Percentiles rank a stretch among this genome's conserved stretches.
Conservation (phyloP, 2,329 filamentous ascomycete genomes). For the Thelonectria blattea region DNA sequence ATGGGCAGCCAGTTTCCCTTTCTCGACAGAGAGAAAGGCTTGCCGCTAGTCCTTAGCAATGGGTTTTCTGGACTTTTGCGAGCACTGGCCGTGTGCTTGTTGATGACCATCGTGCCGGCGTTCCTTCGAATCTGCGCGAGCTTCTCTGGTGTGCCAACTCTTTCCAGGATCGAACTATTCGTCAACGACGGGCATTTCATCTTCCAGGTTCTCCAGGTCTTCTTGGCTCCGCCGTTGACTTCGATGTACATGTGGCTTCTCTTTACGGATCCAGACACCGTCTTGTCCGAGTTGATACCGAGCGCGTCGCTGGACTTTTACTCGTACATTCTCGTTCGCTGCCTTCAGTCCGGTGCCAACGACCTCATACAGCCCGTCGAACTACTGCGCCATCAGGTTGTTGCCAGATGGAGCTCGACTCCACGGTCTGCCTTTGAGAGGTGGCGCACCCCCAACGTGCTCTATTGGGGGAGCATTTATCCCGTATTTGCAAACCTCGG, state of each 20-base stretch:
- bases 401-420: background rate
- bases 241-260: background rate
- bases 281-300: background rate
- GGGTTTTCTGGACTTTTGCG: background rate
- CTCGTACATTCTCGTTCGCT: slow-evolving; percentile 4
- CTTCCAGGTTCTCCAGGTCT: slow-evolving; percentile 3
- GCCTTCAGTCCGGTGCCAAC: background rate
- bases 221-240: background rate
- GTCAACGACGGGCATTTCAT: background rate
- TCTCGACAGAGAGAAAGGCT: background rate
- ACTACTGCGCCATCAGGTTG: background rate
- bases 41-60: background rate
- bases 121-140: background rate
- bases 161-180: background rate
- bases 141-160: background rate
- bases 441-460: background rate
- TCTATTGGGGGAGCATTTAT: background rate
- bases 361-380: background rate
- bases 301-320: background rate
- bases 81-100: background rate
- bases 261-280: background rate
- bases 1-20: background rate
- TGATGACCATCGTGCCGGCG: background rate
- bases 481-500: background rate
- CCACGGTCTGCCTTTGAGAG: background rate